Evolutionary conservation across 352 stramenopile species (phyloP).

Genomic region (Globisporangium irregulare): DNA sequence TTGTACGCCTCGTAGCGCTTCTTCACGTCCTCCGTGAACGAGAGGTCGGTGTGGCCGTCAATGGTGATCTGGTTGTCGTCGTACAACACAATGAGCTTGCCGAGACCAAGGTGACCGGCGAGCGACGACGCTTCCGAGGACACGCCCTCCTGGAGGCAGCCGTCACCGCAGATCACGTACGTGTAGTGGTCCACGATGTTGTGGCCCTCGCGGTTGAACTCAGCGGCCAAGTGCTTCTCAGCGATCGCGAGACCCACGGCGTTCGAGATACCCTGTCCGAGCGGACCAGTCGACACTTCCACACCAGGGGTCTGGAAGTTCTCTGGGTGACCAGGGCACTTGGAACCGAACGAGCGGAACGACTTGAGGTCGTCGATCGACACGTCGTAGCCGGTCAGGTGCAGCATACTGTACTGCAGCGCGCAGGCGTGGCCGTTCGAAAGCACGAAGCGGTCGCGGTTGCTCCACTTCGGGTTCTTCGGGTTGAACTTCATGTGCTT

Average conservation of each 20-base stretch:
- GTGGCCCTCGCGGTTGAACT: slow-evolving; percentile 96
- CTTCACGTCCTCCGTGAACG: slow-evolving; percentile 97
- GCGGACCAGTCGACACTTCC: slow-evolving; percentile 96
- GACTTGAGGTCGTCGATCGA: slow-evolving; percentile 96
- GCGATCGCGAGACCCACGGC: slow-evolving; percentile 97
- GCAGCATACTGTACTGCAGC: slow-evolving; percentile 99
- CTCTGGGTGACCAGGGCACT: slow-evolving; percentile 98
- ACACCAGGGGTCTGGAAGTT: slow-evolving; percentile 94
- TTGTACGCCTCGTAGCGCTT: slow-evolving; percentile 98
- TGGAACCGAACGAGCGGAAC: slow-evolving; percentile 95
- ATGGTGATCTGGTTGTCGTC: slow-evolving; percentile 99
- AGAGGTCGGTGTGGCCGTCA: slow-evolving; percentile 94
- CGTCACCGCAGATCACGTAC: slow-evolving; percentile 99
- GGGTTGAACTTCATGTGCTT: slow-evolving; percentile 90
- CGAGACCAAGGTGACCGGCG: slow-evolving; percentile 96
- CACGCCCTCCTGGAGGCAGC: slow-evolving; percentile 98
- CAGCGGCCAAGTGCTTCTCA: slow-evolving; percentile 96
- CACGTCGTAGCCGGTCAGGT: slow-evolving; percentile 95
- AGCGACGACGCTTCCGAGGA: slow-evolving; percentile 95
- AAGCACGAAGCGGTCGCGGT: slow-evolving; percentile 99
- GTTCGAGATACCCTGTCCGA: slow-evolving; percentile 98
- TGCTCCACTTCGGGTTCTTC: slow-evolving; percentile 89
- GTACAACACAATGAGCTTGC: slow-evolving; percentile 99
- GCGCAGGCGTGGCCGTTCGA: slow-evolving; percentile 99
- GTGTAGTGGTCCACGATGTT: slow-evolving; percentile 98